phyloP scores from a whole-genome alignment of 2,329 filamentous ascomycete genomes.

The Didymella sp. region DNA sequence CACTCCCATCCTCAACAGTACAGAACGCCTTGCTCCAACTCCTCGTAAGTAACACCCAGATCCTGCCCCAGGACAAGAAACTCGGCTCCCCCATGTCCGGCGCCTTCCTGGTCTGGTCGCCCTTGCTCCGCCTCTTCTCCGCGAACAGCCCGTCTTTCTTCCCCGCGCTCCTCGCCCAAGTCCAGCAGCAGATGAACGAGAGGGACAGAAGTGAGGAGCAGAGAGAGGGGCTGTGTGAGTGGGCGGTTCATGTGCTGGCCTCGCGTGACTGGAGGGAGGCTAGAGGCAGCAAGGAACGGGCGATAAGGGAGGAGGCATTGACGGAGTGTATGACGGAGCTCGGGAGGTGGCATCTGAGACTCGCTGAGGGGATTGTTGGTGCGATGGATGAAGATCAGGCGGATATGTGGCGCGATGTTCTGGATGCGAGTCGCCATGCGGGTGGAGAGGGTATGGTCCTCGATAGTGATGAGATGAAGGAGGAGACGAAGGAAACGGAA shows the following conservation, averaged over 20 bases:
- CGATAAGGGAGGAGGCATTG: slow-evolving; percentile 22
- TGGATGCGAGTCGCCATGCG: slow-evolving; percentile 40
- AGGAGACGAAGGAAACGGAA: background rate
- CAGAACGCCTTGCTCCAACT: slow-evolving; percentile 10
- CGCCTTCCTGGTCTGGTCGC: slow-evolving; percentile 56
- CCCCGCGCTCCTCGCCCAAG: slow-evolving; percentile 47
- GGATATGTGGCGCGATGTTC: slow-evolving; percentile 32
- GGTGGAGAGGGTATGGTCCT: slow-evolving; percentile 15
- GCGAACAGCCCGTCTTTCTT: slow-evolving; percentile 44
- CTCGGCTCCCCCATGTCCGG: slow-evolving; percentile 49
- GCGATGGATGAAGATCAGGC: slow-evolving; percentile 22
- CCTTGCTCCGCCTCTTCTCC: slow-evolving; percentile 48
- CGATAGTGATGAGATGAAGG: slow-evolving; percentile 8
- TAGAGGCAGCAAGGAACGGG: slow-evolving; percentile 19
- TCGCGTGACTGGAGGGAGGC: slow-evolving; percentile 46
- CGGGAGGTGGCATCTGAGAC: slow-evolving; percentile 46
- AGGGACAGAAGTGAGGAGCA: slow-evolving; percentile 35
- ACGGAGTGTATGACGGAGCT: slow-evolving; percentile 47
- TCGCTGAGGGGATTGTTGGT: slow-evolving; percentile 46
- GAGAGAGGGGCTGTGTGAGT: slow-evolving; percentile 56
- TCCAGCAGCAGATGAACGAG: slow-evolving; percentile 48
- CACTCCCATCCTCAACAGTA: slow-evolving; percentile 20
- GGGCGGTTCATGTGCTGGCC: slow-evolving; percentile 59
- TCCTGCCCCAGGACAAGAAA: slow-evolving; percentile 48
- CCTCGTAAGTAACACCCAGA: slow-evolving; percentile 1